phyloP scores from a whole-genome alignment of 306 rosid genomes.

The Cicer chorassanicum region DNA sequence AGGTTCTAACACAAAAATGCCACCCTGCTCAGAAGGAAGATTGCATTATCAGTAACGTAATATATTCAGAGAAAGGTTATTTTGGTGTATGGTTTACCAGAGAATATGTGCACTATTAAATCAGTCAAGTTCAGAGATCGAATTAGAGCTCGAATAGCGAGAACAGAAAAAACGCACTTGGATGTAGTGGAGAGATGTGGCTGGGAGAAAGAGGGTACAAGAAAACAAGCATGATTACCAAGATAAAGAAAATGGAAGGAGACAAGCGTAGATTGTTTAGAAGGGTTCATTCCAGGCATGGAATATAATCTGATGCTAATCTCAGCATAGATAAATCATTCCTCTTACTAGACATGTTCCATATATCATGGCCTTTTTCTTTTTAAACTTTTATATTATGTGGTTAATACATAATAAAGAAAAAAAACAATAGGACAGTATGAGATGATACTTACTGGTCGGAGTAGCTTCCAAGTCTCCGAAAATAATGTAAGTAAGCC shows the following conservation, averaged over 20 bases:
- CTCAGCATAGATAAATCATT: slow-evolving; percentile 18
- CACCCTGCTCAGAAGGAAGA: slow-evolving; percentile 70
- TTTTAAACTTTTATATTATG: not conserved
- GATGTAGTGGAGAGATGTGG: slow-evolving; percentile 4
- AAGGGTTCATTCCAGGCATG: slow-evolving; percentile 20
- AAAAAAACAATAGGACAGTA: slow-evolving; percentile 11
- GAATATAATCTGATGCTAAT: slow-evolving; percentile 2
- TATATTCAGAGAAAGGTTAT: slow-evolving; percentile 20
- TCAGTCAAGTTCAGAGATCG: slow-evolving; percentile 22
- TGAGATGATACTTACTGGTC: slow-evolving; percentile 58
- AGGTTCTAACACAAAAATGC: slow-evolving; percentile 89
- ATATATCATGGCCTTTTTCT: slow-evolving; percentile 13
- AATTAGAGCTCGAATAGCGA: slow-evolving; percentile 29
- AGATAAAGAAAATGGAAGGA: slow-evolving; percentile 27
- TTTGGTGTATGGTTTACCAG: not conserved
- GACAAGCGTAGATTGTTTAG: not conserved
- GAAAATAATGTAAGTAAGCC: slow-evolving; percentile 81
- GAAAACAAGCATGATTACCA: slow-evolving; percentile 10
- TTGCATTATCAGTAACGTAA: not conserved
- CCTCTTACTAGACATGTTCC: slow-evolving; percentile 10
- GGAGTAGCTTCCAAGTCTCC: slow-evolving; percentile 82
- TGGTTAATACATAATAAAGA: slow-evolving; percentile 1
- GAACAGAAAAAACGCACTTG: slow-evolving; percentile 16
- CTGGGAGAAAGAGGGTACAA: slow-evolving; percentile 16
- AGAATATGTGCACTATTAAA: slow-evolving; percentile 23